Conservation (phyloP, 169 alveolate genomes). For the Perkinsus marinus region DNA sequence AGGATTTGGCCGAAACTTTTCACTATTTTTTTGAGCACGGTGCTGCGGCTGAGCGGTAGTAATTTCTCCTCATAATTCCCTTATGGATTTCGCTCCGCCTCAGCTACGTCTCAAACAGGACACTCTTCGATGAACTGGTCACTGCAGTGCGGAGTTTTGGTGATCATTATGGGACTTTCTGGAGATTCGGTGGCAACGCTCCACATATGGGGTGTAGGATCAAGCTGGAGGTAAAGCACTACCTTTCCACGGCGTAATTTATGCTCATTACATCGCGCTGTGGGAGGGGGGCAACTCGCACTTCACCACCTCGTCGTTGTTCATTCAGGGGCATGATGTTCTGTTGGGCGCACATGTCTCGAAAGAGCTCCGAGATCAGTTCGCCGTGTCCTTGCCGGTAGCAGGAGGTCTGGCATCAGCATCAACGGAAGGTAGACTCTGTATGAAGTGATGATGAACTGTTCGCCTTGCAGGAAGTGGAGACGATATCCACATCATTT, state of each 20-base stretch:
- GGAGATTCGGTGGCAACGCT: background rate
- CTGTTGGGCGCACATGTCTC: background rate
- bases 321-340: background rate
- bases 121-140: background rate
- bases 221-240: background rate
- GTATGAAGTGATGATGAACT: background rate
- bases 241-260: no score
- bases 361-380: background rate
- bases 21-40: background rate
- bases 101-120: background rate
- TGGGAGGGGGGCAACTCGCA: no score
- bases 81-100: background rate
- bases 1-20: background rate
- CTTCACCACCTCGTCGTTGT: no score
- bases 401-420: background rate
- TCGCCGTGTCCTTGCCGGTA: background rate
- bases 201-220: background rate
- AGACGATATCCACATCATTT: background rate
- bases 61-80: background rate
- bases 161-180: background rate
- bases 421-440: background rate
- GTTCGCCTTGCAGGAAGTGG: background rate
- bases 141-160: background rate
- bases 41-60: background rate
- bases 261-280: no score